Percentiles rank a stretch among this genome's conserved stretches.
phyloP scores from a whole-genome alignment of 2,329 filamentous ascomycete genomes.

The Beauveria sp. region DNA sequence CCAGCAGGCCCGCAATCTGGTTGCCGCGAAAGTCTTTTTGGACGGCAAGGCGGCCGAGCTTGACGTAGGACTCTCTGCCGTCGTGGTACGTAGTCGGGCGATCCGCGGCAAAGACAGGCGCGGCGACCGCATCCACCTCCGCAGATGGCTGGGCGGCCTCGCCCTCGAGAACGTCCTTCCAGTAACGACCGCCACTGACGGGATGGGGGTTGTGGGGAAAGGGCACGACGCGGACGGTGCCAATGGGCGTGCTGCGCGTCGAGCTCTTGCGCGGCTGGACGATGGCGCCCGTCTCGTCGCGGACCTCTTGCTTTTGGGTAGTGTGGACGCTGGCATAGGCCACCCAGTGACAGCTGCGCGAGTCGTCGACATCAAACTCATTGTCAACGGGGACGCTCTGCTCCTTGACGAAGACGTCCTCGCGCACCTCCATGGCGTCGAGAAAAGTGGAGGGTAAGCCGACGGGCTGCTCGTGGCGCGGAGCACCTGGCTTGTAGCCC shows the following conservation, averaged over 20 bases:
- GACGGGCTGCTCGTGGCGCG: slow-evolving; percentile 35
- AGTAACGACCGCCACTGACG: slow-evolving; percentile 39
- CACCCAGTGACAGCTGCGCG: slow-evolving; percentile 78
- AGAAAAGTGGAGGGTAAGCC: slow-evolving; percentile 48
- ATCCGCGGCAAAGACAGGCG: slow-evolving; percentile 26
- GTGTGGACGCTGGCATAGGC: slow-evolving; percentile 61
- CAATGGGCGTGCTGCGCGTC: slow-evolving; percentile 48
- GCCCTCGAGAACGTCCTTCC: slow-evolving; percentile 32
- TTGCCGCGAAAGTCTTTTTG: slow-evolving; percentile 56
- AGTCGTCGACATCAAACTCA: slow-evolving; percentile 77
- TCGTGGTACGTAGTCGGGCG: slow-evolving; percentile 46
- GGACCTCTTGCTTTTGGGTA: slow-evolving; percentile 33
- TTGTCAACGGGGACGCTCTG: slow-evolving; percentile 52
- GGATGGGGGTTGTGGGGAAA: slow-evolving; percentile 67
- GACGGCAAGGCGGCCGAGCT: slow-evolving; percentile 72
- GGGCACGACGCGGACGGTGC: slow-evolving; percentile 72
- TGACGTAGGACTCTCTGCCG: slow-evolving; percentile 68
- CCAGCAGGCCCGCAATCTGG: slow-evolving; percentile 57
- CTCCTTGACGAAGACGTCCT: slow-evolving; percentile 53
- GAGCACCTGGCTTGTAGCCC: slow-evolving; percentile 34
- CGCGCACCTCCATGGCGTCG: slow-evolving; percentile 56
- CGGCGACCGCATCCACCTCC: background rate
- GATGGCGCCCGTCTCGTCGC: slow-evolving; percentile 35
- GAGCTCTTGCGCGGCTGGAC: slow-evolving; percentile 35
- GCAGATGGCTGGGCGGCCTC: slow-evolving; percentile 8